These are phyloP conservation scores for Phyllosticta citriasiana DNA, from an alignment of 2,329 filamentous ascomycete genomes.

Conservation along the genomic window DNA sequence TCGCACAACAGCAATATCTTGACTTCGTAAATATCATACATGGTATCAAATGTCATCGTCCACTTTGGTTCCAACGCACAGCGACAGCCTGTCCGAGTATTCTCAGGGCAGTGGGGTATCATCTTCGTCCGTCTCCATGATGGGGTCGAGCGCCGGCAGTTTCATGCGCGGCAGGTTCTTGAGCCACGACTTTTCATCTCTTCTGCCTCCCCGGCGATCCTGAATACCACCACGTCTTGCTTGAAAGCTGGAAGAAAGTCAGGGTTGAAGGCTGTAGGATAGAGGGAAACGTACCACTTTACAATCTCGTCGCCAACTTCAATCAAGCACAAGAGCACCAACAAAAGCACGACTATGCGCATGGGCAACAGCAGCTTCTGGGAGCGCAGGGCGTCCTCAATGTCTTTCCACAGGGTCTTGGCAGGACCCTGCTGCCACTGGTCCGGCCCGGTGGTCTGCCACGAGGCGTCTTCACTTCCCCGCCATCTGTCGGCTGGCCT, in stretches of 20 bases:
- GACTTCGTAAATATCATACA: background rate
- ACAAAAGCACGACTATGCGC: slow-evolving; percentile 2
- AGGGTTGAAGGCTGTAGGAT: background rate
- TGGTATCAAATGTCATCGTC: background rate
- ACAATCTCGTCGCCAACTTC: slow-evolving; percentile 4
- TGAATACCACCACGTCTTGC: background rate
- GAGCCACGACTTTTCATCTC: slow-evolving; percentile 4
- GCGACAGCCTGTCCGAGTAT: slow-evolving; percentile 3
- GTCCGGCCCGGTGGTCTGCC: background rate
- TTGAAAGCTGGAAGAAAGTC: background rate
- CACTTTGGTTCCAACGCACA: background rate
- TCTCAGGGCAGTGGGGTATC: slow-evolving; percentile 9
- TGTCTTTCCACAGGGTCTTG: background rate
- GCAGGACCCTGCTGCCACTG: background rate
- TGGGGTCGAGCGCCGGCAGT: slow-evolving; percentile 4
- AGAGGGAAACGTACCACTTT: background rate
- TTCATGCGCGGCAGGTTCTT: background rate
- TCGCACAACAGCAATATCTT: background rate
- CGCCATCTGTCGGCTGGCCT: background rate
- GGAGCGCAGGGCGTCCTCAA: slow-evolving; percentile 1
- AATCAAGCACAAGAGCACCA: slow-evolving; percentile 9
- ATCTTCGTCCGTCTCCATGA: slow-evolving; percentile 7
- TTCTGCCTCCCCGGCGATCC: background rate
- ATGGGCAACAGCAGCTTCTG: slow-evolving; percentile 5
- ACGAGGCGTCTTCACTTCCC: background rate